Evolutionary conservation across 2,329 filamentous ascomycete species (phyloP), one percentile per base, ranked within the genome.

Genomic region (Colletotrichum sp.): DNA sequence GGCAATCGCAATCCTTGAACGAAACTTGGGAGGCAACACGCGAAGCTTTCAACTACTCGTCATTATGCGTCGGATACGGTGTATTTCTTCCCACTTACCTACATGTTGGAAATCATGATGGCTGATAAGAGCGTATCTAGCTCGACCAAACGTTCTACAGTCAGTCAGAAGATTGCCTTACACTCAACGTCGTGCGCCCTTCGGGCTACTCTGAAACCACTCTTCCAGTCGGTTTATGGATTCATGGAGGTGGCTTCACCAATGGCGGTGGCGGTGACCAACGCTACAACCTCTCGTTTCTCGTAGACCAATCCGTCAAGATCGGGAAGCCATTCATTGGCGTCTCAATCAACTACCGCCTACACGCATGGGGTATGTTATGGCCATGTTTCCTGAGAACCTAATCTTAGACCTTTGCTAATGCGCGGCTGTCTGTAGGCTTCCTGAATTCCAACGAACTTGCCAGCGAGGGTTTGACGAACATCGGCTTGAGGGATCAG

Each of bases 291-390:
- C 30, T 30, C 57, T 30, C 26, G 2, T 30, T 30, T 30, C 76
- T 91, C 4, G 87, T 90, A 5, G 84, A 85, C 77, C 78, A 89
- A 7, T 88, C 88, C 0, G 80, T 81, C 1, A 84, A 86, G n/a
- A 84, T 84, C n/a, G 86, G 84, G 0, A 83, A 85, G 34, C 89
- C 89, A 0, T 83, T 90, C 6, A 86, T 91, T 65, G 86, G 84
- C 5, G 83, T 88, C 15, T 81, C 82, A 0, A 85, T 88, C 71
- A 88, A 88, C 87, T 88, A 79, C 78, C 83, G 57, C 9, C 26
- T 62, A 13, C 30, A 28, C 3, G 57, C 30, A 85, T 7, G 81
- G 85, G 26, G 86, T 85, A 6, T 87, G 87, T 0, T 86, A 5
- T 49, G 7, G 28, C 85, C 68, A 13, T 49, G 4, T 4, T 84